Evolutionary conservation across 768 basidiomycete genomes (phyloP), one percentile per base, ranked within the genome.

Genomic region (Xerocomus brunneocitrinus): DNA sequence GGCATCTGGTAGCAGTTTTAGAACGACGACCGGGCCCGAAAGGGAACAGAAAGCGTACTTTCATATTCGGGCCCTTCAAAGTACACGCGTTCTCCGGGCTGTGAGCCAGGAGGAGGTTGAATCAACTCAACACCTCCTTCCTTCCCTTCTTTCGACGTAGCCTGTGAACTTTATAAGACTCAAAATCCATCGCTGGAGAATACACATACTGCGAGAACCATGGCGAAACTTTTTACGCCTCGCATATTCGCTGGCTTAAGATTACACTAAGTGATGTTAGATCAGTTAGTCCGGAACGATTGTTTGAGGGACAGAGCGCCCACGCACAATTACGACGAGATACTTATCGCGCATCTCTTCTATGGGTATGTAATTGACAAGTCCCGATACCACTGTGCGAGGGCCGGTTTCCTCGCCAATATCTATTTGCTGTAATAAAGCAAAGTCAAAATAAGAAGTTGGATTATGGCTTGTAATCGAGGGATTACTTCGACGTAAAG

Each of bases 161-260:
- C 95, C 92, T 95, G 58, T 28, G 7, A 49, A 24, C 13, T 35
- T 27, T 16, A 47, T 65, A 22, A 53, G 27, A 35, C 34, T 35
- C 3, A 49, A 25, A 46, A 35, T 16, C 31, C 25, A 22, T 14
- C 45, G 27, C 19, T 25, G 3, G 9, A 48, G 6, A 43, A 22
- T 35, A 36, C 8, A 70, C 84, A 44, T 69, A 93, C 93, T 65
- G 87, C 89, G 56, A 99, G 85, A 35, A 99, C 89, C 97, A 99
- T 98, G 31, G 94, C 97, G 64, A 89, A 95, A 55, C 93, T 95
- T 76, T 98, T 98, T 61, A 99, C 85, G 2, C 97, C 97, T 54
- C 95, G 85, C 95, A 99, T 98, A 60, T 78, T 85, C 7, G 89
- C 95, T 5, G 95, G 95, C 72, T 99, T 98, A 56, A 99, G 73